phyloP scores from a whole-genome alignment of 306 rosid species.

The Cucumis melo region DNA sequence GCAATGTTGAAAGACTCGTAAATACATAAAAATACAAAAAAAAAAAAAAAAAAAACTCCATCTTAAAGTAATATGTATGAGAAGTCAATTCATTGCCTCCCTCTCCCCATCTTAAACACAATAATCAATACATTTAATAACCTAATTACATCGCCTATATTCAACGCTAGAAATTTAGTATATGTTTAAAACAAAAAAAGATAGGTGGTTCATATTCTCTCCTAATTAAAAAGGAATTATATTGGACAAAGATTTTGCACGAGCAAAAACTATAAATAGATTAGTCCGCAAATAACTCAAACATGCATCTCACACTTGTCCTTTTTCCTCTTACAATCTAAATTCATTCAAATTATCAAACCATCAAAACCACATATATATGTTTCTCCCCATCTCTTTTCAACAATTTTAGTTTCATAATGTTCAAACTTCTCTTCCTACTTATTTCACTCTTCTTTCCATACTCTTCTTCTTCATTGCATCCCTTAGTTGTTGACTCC shows the following conservation, averaged over 20 bases:
- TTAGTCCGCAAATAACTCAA: background rate
- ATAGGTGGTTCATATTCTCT: too few species aligned
- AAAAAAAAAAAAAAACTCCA: too few species aligned
- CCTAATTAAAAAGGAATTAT: too few species aligned
- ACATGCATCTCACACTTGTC: background rate
- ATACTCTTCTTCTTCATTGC: background rate
- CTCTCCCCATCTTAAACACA: too few species aligned
- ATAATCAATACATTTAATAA: too few species aligned
- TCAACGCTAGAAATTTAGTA: too few species aligned
- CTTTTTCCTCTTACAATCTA: background rate
- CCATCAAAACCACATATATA: background rate
- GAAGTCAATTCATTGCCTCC: too few species aligned
- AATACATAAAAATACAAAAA: too few species aligned
- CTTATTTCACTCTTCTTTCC: slow-evolving; percentile 1
- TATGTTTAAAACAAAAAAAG: too few species aligned
- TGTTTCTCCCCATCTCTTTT: background rate
- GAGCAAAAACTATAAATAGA: background rate
- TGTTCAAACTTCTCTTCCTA: background rate
- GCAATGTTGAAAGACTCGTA: too few species aligned
- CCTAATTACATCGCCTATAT: too few species aligned
- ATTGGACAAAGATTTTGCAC: background rate
- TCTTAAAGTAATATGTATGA: too few species aligned
- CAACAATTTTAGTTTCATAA: background rate
- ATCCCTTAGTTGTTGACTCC: slow-evolving; percentile 18
- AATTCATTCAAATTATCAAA: background rate